A percentile compares a stretch with the other conserved stretches of the same genome.
Conservation (phyloP, 139 green algal genomes). For the Chlorella ohadii region DNA sequence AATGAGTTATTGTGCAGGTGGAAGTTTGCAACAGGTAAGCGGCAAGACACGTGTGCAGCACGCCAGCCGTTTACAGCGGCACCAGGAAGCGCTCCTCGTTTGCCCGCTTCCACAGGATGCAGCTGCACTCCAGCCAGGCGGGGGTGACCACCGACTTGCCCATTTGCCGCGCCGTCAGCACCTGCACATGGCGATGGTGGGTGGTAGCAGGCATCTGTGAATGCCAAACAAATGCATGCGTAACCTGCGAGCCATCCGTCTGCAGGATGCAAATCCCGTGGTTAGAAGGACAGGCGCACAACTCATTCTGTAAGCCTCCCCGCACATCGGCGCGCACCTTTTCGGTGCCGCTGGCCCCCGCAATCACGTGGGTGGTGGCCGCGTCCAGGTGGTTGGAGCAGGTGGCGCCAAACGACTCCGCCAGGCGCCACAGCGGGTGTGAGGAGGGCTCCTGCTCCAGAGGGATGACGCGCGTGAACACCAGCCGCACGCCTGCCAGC, state of each 20-base stretch:
- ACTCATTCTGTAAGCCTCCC: too few species aligned
- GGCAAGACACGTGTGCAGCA: too few species aligned
- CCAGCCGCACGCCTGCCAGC: slow-evolving; percentile 63
- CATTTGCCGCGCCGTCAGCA: slow-evolving; percentile 4
- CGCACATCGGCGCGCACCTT: too few species aligned
- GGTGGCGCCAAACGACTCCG: slow-evolving; percentile 65
- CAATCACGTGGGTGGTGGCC: slow-evolving; percentile 70
- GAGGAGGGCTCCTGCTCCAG: slow-evolving; percentile 44
- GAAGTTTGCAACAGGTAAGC: too few species aligned
- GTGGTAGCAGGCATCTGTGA: too few species aligned
- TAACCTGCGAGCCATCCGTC: too few species aligned
- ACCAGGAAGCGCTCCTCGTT: slow-evolving; percentile 64
- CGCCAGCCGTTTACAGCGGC: neutral
- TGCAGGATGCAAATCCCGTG: too few species aligned
- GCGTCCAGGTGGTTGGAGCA: slow-evolving; percentile 24
- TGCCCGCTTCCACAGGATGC: slow-evolving; percentile 65
- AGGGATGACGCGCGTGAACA: slow-evolving; percentile 74
- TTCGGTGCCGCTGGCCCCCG: slow-evolving; percentile 59
- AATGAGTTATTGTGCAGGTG: too few species aligned
- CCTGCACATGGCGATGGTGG: neutral
- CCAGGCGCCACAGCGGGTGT: slow-evolving; percentile 72
- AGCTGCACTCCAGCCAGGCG: slow-evolving; percentile 71
- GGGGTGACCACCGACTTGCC: slow-evolving; percentile 40
- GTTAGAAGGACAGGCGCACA: too few species aligned
- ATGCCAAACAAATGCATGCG: too few species aligned